phyloP scores from a whole-genome alignment of 768 basidiomycete genomes.

The Auriscalpium orientale region DNA sequence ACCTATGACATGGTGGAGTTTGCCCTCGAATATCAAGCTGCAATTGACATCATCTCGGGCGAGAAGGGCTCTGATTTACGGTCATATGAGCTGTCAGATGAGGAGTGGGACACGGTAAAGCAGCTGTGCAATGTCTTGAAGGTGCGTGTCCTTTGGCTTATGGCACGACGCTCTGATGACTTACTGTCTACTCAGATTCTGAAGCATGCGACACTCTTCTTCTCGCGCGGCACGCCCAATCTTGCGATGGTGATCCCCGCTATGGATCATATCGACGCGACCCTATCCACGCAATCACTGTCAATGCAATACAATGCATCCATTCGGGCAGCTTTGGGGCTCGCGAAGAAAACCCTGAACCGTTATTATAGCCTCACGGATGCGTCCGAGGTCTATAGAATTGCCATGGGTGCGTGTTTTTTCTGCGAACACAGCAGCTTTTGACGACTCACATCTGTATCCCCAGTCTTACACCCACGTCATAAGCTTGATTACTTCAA shows the following conservation, averaged over 20 bases:
- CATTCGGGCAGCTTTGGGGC: slow-evolving; percentile 17
- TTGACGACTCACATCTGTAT: not conserved
- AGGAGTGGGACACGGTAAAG: slow-evolving; percentile 3
- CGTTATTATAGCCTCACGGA: slow-evolving; percentile 27
- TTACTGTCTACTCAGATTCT: slow-evolving; percentile 5
- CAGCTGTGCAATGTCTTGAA: slow-evolving; percentile 17
- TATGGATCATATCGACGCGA: slow-evolving; percentile 18
- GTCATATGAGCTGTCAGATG: not conserved
- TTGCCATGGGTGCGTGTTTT: slow-evolving; percentile 27
- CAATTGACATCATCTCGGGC: slow-evolving; percentile 12
- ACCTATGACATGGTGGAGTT: slow-evolving; percentile 31
- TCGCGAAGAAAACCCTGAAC: slow-evolving; percentile 25
- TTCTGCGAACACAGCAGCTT: too few species aligned
- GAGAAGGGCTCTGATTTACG: not conserved
- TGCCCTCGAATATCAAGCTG: slow-evolving; percentile 21
- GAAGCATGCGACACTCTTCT: slow-evolving; percentile 19
- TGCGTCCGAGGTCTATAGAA: slow-evolving; percentile 23
- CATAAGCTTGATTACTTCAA: slow-evolving; percentile 11
- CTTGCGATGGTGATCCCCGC: slow-evolving; percentile 21
- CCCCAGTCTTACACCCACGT: slow-evolving; percentile 3
- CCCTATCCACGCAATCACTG: slow-evolving; percentile 1
- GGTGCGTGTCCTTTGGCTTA: slow-evolving; percentile 9
- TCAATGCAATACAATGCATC: slow-evolving; percentile 1
- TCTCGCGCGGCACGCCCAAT: slow-evolving; percentile 18
- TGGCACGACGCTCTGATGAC: not conserved